phyloP scores from a whole-genome alignment of 495 filamentous ascomycete species.

The Trichoderma gamsii region DNA sequence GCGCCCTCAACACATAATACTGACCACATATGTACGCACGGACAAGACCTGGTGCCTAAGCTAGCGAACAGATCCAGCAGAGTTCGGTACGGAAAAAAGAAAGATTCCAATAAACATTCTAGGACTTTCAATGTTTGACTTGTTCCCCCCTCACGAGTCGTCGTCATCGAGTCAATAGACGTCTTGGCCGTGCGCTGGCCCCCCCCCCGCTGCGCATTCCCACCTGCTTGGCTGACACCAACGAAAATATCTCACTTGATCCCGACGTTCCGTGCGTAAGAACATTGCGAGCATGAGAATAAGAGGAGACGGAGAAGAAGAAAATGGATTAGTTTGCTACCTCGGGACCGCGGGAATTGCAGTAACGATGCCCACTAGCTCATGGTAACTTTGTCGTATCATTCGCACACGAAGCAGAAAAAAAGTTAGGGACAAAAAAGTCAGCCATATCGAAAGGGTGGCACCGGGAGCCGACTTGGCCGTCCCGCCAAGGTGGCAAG shows the following conservation, averaged over 20 bases:
- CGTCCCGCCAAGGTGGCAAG: conserved; percentile 2
- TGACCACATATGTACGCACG: not conserved
- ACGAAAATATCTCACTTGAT: not conserved
- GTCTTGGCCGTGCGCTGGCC: no score
- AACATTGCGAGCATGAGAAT: not conserved
- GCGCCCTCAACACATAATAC: no score
- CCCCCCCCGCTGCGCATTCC: no score
- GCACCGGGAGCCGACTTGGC: not conserved
- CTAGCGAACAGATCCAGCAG: not conserved
- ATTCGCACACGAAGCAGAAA: not conserved
- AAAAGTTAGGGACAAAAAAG: not conserved
- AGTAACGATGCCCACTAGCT: not conserved
- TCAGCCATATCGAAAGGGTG: not conserved
- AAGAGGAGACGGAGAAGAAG: not conserved
- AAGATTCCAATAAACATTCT: not conserved
- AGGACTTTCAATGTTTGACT: no score
- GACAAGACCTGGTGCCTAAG: not conserved
- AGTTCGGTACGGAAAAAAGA: not conserved
- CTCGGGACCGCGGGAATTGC: not conserved
- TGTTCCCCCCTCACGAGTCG: not conserved
- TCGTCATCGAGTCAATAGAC: not conserved
- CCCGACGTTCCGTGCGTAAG: not conserved
- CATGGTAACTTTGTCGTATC: not conserved
- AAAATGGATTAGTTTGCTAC: not conserved
- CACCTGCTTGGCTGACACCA: no score